A percentile compares a stretch with the other conserved stretches of the same genome.
These are phyloP conservation scores for Solanum tacnaense DNA, from an alignment of 257 asterid genomes.

Conservation along the genomic window DNA sequence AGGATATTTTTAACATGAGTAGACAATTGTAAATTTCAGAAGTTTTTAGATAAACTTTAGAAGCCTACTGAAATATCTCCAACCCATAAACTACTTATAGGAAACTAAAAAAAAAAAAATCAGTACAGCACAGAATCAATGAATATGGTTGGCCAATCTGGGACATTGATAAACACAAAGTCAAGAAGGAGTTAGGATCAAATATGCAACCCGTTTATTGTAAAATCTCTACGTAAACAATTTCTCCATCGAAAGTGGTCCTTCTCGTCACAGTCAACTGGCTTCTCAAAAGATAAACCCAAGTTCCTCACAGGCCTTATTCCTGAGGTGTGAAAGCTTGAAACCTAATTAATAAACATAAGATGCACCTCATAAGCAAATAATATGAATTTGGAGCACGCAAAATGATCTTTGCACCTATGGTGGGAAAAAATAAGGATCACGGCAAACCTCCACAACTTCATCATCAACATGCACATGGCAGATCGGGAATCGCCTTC, in stretches of 20 bases:
- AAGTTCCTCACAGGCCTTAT: slow-evolving; percentile 7
- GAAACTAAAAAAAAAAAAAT: not conserved
- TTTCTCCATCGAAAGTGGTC: slow-evolving; percentile 23
- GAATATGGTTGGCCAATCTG: not conserved
- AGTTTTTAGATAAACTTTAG: not conserved
- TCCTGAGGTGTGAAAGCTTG: slow-evolving; percentile 21
- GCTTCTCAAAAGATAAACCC: not conserved
- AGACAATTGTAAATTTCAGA: not conserved
- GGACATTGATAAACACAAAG: not conserved
- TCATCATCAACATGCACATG: slow-evolving; percentile 20
- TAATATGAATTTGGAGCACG: not conserved
- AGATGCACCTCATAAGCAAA: not conserved
- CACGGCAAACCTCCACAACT: slow-evolving; percentile 9
- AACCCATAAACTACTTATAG: not conserved
- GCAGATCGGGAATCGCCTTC: slow-evolving; percentile 22
- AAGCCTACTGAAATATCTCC: not conserved
- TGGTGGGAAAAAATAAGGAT: not conserved
- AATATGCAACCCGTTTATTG: slow-evolving; percentile 21
- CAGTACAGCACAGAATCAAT: not conserved
- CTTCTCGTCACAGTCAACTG: slow-evolving; percentile 7
- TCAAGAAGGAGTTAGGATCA: not conserved
- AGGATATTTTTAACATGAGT: not conserved
- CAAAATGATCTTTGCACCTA: not conserved
- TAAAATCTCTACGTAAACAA: slow-evolving; percentile 22
- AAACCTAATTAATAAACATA: slow-evolving; percentile 12